Evolutionary conservation across 129 eudicot species (phyloP), one percentile per base, ranked within the genome.

Genomic region (Tagetes patula): DNA sequence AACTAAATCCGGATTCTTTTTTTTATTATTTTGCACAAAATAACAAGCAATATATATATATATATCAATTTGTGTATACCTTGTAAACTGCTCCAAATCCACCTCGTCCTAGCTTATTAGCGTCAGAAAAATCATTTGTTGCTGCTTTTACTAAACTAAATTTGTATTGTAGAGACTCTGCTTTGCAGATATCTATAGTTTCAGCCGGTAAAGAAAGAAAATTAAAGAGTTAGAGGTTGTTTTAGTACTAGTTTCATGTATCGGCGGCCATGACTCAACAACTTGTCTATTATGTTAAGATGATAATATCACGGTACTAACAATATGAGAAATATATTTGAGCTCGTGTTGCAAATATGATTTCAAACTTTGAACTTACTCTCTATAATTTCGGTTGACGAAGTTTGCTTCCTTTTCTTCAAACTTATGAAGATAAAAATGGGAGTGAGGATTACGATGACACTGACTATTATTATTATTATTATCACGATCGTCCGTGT

Each of bases 41-140:
- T 59, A 34, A 59, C 65, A 59, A 59, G 65, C 14, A 59, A 20
- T 20, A 20, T 20, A 20, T 20, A 20, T 20, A 20, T 20, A 20
- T 20, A 32, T 58, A 11, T 33, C 3, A 2, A 7, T 59, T 2
- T 1, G 27, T 20, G 27, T 43, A 53, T 55, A 56, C 63, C 63
- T 56, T 56, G 63, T 56, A 56, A 30, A 56, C 63, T 0, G 38
- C 38, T 27, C 38, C 63, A 33, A 59, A 59, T 33, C 65, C 65
- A 0, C 41, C 65, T 33, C 38, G 65, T 33, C 65, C 65, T 3
- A 59, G 8, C 38, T 59, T 59, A 59, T 59, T 59, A 32, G 32
- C 40, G 32, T 59, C 41, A 32, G 65, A 59, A 59, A 59, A 59
- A 59, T 59, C 65, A 59, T 33, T 59, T 59, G 65, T 59, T 33